Evolutionary conservation across 1,284 basidiomycete species (phyloP).

Genomic region (Cryptococcus hybrid): DNA sequence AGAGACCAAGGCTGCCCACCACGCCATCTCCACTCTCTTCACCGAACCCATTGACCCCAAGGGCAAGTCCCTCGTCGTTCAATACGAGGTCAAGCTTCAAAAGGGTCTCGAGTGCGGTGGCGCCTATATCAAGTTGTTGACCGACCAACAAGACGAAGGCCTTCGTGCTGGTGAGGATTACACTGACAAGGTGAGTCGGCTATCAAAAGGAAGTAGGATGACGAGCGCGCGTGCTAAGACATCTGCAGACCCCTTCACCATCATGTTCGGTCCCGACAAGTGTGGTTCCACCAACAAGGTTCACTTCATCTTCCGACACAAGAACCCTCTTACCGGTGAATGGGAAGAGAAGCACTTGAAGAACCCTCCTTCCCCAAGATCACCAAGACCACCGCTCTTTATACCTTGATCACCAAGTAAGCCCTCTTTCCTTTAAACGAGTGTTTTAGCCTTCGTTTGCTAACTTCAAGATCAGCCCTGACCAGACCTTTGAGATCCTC

Average conservation of each 20-base stretch:
- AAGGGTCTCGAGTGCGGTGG: slow-evolving; percentile 98
- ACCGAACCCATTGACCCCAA: slow-evolving; percentile 67
- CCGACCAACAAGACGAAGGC: slow-evolving; percentile 60
- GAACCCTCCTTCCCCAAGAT: slow-evolving; percentile 74
- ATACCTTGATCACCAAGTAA: slow-evolving; percentile 87
- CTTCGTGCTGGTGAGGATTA: slow-evolving; percentile 93
- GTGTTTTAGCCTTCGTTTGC: not conserved
- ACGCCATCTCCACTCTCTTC: slow-evolving; percentile 96
- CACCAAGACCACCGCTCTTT: slow-evolving; percentile 84
- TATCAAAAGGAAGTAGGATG: too few relatives aligned
- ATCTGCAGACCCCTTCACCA: slow-evolving; percentile 78
- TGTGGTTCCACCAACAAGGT: slow-evolving; percentile 59
- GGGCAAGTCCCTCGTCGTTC: slow-evolving; percentile 87
- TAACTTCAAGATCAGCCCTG: slow-evolving; percentile 60
- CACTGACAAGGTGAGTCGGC: slow-evolving; percentile 64
- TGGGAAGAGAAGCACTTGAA: slow-evolving; percentile 96
- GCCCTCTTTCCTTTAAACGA: slow-evolving; percentile 37
- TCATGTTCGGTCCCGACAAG: slow-evolving; percentile 84
- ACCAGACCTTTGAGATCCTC: slow-evolving; percentile 91
- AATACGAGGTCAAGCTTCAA: slow-evolving; percentile 99
- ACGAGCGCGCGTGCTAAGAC: not conserved
- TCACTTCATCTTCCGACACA: slow-evolving; percentile 98
- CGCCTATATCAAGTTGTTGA: slow-evolving; percentile 95
- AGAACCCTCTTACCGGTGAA: slow-evolving; percentile 85
- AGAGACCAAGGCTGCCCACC: slow-evolving; percentile 57